These are phyloP conservation scores for Macadamia integrifolia DNA, from an alignment of 164 flowering plant species.

Conservation along the genomic window DNA sequence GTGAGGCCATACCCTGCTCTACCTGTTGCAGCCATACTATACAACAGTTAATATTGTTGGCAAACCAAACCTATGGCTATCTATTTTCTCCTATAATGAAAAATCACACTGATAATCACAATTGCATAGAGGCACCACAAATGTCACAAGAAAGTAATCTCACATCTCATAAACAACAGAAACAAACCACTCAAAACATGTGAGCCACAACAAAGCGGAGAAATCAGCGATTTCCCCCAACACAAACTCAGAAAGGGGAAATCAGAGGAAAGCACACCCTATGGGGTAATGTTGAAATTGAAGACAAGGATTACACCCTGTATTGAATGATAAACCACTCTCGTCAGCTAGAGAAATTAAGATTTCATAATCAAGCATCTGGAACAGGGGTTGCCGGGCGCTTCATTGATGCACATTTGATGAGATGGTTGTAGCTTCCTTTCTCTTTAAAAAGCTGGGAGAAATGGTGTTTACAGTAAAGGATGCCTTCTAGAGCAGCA, in stretches of 20 bases:
- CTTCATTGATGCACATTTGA: slow-evolving; percentile 79
- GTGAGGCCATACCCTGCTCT: too few relatives aligned
- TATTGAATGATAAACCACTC: slow-evolving; percentile 5
- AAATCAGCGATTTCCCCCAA: not conserved
- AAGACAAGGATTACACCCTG: slow-evolving; percentile 1
- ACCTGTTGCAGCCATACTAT: too few relatives aligned
- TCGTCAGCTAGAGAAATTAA: not conserved
- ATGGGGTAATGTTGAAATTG: not conserved
- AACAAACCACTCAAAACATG: too few relatives aligned
- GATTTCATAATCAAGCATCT: slow-evolving; percentile 29
- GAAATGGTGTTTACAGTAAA: slow-evolving; percentile 97
- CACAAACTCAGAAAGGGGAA: not conserved
- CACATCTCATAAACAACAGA: not conserved
- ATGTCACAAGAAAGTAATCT: slow-evolving; percentile 5
- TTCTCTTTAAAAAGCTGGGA: slow-evolving; percentile 97
- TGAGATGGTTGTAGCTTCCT: slow-evolving; percentile 92
- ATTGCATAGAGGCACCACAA: not conserved
- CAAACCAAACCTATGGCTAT: too few relatives aligned
- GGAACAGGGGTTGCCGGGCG: slow-evolving; percentile 54
- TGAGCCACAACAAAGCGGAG: not conserved
- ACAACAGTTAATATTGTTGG: too few relatives aligned
- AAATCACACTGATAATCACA: not conserved
- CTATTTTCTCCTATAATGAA: too few relatives aligned
- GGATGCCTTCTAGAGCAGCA: slow-evolving; percentile 89
- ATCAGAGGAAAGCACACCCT: not conserved